Conservation (phyloP, 140 eudicot species). For the Anethum foeniculum region DNA sequence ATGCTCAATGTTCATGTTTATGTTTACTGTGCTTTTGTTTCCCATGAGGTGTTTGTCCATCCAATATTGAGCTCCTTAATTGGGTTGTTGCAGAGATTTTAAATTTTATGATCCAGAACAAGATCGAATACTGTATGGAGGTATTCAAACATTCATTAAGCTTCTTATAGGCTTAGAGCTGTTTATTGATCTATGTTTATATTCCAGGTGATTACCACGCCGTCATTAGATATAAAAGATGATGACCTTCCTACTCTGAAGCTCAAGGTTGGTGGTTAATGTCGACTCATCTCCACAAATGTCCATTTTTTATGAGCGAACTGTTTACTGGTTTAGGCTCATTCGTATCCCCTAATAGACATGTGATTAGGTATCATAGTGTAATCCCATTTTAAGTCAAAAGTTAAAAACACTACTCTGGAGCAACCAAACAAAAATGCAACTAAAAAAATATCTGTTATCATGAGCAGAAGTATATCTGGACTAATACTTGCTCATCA, state of each 20-base stretch:
- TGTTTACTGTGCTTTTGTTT: not conserved
- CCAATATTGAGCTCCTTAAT: slow-evolving; percentile 28
- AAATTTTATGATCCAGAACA: slow-evolving; percentile 33
- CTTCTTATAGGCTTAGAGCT: not conserved
- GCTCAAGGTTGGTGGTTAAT: slow-evolving; percentile 1
- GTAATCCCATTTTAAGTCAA: not conserved
- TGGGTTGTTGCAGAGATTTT: slow-evolving; percentile 24
- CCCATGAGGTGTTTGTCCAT: not conserved
- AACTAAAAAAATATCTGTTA: not conserved
- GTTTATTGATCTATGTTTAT: not conserved
- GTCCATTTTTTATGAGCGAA: not conserved
- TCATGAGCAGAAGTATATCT: not conserved
- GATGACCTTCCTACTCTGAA: not conserved
- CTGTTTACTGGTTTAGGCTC: not conserved
- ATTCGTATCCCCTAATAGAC: not conserved
- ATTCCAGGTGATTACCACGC: slow-evolving; percentile 6
- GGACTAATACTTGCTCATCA: not conserved
- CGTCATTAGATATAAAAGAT: not conserved
- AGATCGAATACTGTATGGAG: slow-evolving; percentile 46
- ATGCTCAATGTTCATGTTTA: not conserved
- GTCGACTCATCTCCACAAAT: not conserved
- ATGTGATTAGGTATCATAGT: not conserved
- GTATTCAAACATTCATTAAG: slow-evolving; percentile 14
- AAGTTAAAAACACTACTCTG: not conserved
- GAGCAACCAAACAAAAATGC: not conserved